Base-by-base conservation (phyloP, 257 asterid genomes). In the Penstemon eatonii region DNA sequence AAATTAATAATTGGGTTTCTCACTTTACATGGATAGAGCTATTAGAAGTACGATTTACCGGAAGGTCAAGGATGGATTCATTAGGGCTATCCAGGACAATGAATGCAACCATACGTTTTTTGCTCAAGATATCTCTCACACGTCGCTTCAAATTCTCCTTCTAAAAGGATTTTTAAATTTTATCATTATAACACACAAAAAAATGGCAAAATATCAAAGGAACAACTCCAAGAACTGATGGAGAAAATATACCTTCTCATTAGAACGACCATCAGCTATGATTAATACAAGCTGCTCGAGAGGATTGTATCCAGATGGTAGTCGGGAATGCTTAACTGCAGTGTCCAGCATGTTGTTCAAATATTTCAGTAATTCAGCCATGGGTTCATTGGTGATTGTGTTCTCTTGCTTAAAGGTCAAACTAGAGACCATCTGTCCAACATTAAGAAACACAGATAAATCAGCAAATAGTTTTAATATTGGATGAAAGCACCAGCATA, bases 281-380 rank as follows among this genome's bases (percentile, higher is more conserved):
- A 94, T 87, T 70, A 94, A 77, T 66, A 90, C 97, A 64, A 94
- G 97, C 85, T 91, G 99, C 88, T 94, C 93, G 9, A 94, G 88
- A 13, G 99, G 99, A 73, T 84, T 93, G 80, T 76, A 71, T 36
- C 97, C 97, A 41, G 96, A 87, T 39, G 99, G 97, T 46, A 75
- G 74, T 41, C 96, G 88, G 1, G 99, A 89, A 68, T 74, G 87
- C 73, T 65, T 78, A 11, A 76, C 90, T 0, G 96, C 90, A 43
- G 70, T 41, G 49, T 94, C 95, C 47, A 94, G 85, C 92, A 85
- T 78, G 67, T 75, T 75, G 67, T 83, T 82, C 87, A 94, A 39
- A 78, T 85, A 91, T 81, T 86, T 89, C 73, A 94, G 75, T 47
- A 94, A 78, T 79, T 94, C 99, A 42, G 73, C 88, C 89, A 94